Conservation (phyloP, 2,329 filamentous ascomycete species). For the Aspergillus viridinutans region DNA sequence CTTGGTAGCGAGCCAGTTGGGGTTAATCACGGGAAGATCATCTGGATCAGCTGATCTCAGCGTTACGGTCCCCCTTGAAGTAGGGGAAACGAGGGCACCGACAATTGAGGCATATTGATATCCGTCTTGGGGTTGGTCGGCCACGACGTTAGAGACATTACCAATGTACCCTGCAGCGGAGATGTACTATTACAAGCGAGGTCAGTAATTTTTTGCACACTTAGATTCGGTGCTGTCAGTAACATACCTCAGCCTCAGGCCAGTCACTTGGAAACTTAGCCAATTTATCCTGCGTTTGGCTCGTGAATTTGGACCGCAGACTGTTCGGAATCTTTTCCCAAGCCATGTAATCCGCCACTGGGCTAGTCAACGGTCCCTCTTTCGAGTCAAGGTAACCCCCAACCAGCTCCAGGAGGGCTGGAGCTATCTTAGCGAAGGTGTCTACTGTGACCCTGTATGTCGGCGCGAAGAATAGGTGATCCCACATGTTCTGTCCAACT, state of each 20-base stretch:
- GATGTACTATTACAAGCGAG: too few species aligned
- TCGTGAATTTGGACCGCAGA: constrained; percentile 9
- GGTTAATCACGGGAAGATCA: constrained; percentile 41
- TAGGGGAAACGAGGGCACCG: too few species aligned
- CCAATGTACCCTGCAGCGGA: too few species aligned
- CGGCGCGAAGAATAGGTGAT: constrained; percentile 34
- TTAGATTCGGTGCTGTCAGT: too few species aligned
- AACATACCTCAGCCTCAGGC: constrained; percentile 21
- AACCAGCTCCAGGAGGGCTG: too few species aligned
- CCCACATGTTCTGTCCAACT: constrained; percentile 39
- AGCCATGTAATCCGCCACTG: constrained; percentile 7
- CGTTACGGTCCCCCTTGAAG: constrained; percentile 44
- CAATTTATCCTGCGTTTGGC: background rate
- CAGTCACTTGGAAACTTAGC: constrained; percentile 22
- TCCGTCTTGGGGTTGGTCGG: too few species aligned
- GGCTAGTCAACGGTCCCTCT: constrained; percentile 1
- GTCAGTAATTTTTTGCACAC: too few species aligned
- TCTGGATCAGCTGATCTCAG: constrained; percentile 33
- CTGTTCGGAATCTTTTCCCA: constrained; percentile 22
- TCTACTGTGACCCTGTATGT: constrained; percentile 24
- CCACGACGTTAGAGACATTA: too few species aligned
- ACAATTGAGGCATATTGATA: too few species aligned
- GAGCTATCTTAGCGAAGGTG: too few species aligned
- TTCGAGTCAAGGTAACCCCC: too few species aligned
- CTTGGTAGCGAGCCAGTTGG: constrained; percentile 42